Base-by-base conservation (phyloP, 306 rosid species). In the Trifolium pratense region DNA sequence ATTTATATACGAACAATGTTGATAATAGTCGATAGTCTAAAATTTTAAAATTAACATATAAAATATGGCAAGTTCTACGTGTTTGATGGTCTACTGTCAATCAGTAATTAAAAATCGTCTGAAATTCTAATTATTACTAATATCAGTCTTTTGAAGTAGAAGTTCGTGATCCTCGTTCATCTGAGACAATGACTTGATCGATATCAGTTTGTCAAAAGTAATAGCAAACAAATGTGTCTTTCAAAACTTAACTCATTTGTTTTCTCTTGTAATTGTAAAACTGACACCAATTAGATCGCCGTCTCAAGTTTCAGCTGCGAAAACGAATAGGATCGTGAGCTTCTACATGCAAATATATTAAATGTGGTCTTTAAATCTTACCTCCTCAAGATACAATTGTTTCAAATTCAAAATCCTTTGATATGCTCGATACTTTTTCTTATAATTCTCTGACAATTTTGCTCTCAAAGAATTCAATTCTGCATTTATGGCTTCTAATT, bases 401-500 rank as follows among this genome's bases (percentile, higher is more conserved):
- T 52, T 78, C 67, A 61, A 15, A 20, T 72, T 73, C 12, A 55
- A 67, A 17, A 71, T 71, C 23, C 73, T 53, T 14, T 78, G 3
- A 67, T 72, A 72, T 65, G 62, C 78, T 72, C 65, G 16, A 58
- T 10, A 69, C 63, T 43, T 71, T 72, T 34, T 72, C 46, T 43
- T 56, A 21, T n/a, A 37, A 45, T 23, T 72, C 34, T 65, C 64
- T 72, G 55, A 5, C 62, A 72, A 20, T 56, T 77, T 68, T 15
- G 51, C 59, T 26, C 10, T 18, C 40, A 42, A 45, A 42, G 53
- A 71, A 55, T 31, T 11, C 15, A 64, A n/a, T 20, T 5, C 58
- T 51, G 29, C 18, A 36, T 71, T 18, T 29, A 37, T 70, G 58
- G 59, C 49, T 3, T 52, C 49, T 37, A 40, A 1, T 52, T 53